Evolutionary conservation across 2,329 filamentous ascomycete genomes (phyloP).

Genomic region (Paracorniculantispora psalliotae): DNA sequence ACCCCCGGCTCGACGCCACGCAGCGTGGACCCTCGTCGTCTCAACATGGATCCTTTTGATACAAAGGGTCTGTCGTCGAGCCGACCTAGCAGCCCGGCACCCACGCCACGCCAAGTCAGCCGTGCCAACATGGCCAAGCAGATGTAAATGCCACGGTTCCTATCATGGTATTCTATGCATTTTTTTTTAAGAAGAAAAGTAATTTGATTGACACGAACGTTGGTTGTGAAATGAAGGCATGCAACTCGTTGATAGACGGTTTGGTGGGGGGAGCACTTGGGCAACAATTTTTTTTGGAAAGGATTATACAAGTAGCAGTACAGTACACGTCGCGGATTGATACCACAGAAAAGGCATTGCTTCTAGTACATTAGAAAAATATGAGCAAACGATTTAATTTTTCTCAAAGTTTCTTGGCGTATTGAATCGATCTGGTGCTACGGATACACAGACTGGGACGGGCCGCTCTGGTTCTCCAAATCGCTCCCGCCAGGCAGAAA

Average conservation of each 20-base stretch:
- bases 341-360: background rate
- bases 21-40: constrained; percentile 26
- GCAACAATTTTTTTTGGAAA: background rate
- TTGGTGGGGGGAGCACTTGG: background rate
- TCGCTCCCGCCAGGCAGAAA: background rate
- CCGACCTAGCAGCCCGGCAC: constrained; percentile 42
- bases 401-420: background rate
- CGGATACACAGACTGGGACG: no score
- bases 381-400: background rate
- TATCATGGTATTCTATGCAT: background rate
- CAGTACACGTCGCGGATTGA: constrained; percentile 2
- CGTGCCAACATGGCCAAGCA: constrained; percentile 28
- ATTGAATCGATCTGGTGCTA: background rate
- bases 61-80: constrained; percentile 38
- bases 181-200: background rate
- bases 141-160: background rate
- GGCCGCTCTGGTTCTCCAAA: no score
- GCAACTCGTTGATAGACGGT: background rate
- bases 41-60: constrained; percentile 39
- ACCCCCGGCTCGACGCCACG: constrained; percentile 33
- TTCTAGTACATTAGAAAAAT: constrained; percentile 4
- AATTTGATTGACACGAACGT: background rate
- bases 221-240: background rate
- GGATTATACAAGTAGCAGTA: background rate
- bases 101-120: constrained; percentile 35